A percentile compares a stretch with the other conserved stretches of the same genome.
phyloP scores from a whole-genome alignment of 2,329 filamentous ascomycete species.

The Alternaria ethzedia region DNA sequence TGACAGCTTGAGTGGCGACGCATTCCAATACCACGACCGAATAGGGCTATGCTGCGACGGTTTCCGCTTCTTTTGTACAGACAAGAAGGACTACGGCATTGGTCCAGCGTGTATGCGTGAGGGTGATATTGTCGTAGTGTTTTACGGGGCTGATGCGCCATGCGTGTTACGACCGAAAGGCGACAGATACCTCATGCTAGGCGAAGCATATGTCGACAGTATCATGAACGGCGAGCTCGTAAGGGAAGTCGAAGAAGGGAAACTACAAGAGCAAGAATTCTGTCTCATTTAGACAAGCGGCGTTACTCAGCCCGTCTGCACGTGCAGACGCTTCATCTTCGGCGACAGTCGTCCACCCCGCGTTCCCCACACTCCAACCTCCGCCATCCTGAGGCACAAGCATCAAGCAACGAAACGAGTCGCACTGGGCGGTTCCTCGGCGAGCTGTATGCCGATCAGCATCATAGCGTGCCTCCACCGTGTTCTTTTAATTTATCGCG shows the following conservation, averaged over 20 bases:
- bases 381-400: background rate
- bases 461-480: constrained; percentile 4
- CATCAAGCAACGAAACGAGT: background rate
- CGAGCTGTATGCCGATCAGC: background rate
- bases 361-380: background rate
- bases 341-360: background rate
- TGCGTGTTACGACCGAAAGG: constrained; percentile 1
- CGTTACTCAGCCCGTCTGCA: background rate
- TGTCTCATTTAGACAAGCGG: background rate
- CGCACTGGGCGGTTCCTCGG: background rate
- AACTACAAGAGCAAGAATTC: background rate
- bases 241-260: background rate
- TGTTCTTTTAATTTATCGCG: constrained; percentile 31
- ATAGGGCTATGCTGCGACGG: no score
- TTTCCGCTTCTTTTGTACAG: constrained; percentile 8
- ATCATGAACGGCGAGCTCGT: constrained; percentile 7
- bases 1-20: background rate
- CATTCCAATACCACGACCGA: background rate
- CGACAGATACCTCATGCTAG: constrained; percentile 2
- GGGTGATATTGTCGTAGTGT: constrained; percentile 9
- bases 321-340: background rate
- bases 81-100: constrained; percentile 1
- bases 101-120: constrained; percentile 9
- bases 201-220: constrained; percentile 8
- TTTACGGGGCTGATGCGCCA: constrained; percentile 2